Conservation (phyloP, 352 stramenopile species). For the Pythium aquatile region DNA sequence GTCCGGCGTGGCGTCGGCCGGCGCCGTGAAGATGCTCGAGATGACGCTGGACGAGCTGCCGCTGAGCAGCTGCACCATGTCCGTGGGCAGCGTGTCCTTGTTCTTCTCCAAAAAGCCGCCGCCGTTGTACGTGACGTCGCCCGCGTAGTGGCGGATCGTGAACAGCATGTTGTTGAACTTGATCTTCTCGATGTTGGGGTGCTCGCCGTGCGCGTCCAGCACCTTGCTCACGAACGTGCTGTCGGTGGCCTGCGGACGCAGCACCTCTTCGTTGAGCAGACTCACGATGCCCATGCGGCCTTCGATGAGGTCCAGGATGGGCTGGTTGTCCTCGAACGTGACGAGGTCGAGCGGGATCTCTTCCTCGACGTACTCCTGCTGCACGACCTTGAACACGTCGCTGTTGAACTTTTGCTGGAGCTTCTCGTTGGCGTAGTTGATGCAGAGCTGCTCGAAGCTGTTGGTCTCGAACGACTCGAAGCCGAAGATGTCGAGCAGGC, state of each 20-base stretch:
- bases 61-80: conserved; percentile 76
- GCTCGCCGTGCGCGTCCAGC: conserved; percentile 65
- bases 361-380: conserved; percentile 94
- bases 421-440: conserved; percentile 91
- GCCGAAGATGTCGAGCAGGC: conserved; percentile 95
- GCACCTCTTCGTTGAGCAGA: conserved; percentile 95
- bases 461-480: conserved; percentile 93
- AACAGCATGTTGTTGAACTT: conserved; percentile 83
- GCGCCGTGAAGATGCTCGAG: conserved; percentile 61
- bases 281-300: conserved; percentile 86
- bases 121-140: conserved; percentile 80
- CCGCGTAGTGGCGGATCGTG: conserved; percentile 79
- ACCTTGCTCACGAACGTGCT: conserved; percentile 84
- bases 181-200: conserved; percentile 85
- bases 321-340: conserved; percentile 91
- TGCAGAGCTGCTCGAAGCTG: conserved; percentile 89
- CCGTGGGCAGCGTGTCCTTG: conserved; percentile 79
- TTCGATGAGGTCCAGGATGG: conserved; percentile 90
- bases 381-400: conserved; percentile 94
- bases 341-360: conserved; percentile 83
- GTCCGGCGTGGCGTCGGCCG: conserved; percentile 19
- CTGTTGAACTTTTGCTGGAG: conserved; percentile 90
- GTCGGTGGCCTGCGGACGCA: conserved; percentile 83
- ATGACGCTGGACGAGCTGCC: conserved; percentile 62
- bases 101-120: conserved; percentile 82